Evolutionary conservation across 345 rosid species (phyloP).

Genomic region (Limnanthes douglasii): DNA sequence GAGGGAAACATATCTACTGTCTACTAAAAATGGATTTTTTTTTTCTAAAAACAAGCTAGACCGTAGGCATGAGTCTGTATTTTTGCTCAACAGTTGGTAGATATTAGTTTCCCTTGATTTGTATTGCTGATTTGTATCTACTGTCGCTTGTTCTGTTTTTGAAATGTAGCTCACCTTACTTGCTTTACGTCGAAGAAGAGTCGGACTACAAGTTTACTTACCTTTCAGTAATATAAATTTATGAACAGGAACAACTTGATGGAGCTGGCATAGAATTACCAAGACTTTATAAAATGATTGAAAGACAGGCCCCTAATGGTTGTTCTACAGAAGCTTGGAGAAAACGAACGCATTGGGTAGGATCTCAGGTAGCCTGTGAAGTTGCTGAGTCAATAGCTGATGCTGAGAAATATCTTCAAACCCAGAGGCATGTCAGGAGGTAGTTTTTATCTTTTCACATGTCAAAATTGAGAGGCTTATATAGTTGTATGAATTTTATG

Average conservation of each 20-base stretch:
- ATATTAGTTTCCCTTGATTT: too few relatives aligned
- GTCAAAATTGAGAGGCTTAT: slow-evolving; percentile 1
- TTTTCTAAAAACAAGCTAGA: too few relatives aligned
- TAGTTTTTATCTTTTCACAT: slow-evolving; percentile 15
- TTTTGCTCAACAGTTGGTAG: too few relatives aligned
- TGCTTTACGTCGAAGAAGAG: too few relatives aligned
- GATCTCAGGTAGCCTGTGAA: slow-evolving; percentile 67
- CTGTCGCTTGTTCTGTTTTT: too few relatives aligned
- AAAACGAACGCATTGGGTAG: slow-evolving; percentile 90
- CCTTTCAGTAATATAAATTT: too few relatives aligned
- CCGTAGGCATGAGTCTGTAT: too few relatives aligned
- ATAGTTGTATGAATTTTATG: slow-evolving; percentile 3
- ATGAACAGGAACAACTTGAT: slow-evolving; percentile 99
- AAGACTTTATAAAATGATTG: slow-evolving; percentile 71
- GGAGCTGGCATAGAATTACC: slow-evolving; percentile 95
- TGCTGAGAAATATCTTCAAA: slow-evolving; percentile 88
- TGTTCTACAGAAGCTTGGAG: slow-evolving; percentile 96
- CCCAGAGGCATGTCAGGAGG: slow-evolving; percentile 76
- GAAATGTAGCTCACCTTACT: too few relatives aligned
- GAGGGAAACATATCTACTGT: too few relatives aligned
- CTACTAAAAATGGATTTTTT: too few relatives aligned
- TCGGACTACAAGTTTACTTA: too few relatives aligned
- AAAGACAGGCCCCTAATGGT: slow-evolving; percentile 63
- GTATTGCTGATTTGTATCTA: too few relatives aligned
- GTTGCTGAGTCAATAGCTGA: slow-evolving; percentile 44